Conservation (phyloP, 2,329 filamentous ascomycete genomes). For the Aureobasidium namibiae region DNA sequence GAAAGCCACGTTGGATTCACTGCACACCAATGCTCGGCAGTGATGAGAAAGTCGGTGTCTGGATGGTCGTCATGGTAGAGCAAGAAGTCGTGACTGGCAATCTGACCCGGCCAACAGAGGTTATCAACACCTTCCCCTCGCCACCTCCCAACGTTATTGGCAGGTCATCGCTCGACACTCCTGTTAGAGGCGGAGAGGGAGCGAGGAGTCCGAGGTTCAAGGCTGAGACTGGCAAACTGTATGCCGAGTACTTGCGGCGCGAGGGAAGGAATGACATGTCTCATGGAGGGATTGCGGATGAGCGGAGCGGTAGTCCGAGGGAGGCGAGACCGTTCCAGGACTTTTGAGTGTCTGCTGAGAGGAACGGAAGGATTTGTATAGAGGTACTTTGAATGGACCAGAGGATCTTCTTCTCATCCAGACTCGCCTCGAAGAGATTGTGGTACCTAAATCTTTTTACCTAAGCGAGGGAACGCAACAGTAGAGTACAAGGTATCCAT, state of each 20-base stretch:
- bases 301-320: background rate
- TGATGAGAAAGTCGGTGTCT: constrained; percentile 37
- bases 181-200: constrained; percentile 7
- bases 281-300: background rate
- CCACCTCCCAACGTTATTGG: background rate
- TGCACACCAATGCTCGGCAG: constrained; percentile 36
- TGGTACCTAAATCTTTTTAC: background rate
- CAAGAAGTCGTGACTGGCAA: constrained; percentile 26
- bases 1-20: constrained; percentile 34
- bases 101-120: constrained; percentile 11
- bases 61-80: constrained; percentile 41
- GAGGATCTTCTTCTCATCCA: background rate
- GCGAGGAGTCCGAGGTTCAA: constrained; percentile 17
- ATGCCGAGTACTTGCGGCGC: constrained; percentile 28
- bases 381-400: background rate
- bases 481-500: background rate
- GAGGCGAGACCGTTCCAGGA: constrained; percentile 1
- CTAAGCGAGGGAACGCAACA: background rate
- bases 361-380: background rate
- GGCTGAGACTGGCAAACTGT: constrained; percentile 23
- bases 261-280: constrained; percentile 18
- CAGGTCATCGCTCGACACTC: background rate
- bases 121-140: constrained; percentile 4
- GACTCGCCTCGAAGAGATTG: background rate
- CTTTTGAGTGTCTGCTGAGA: background rate